Percentiles rank a stretch among this genome's conserved stretches.
Evolutionary conservation across 2,329 filamentous ascomycete genomes (phyloP).

Genomic region (Colletotrichum shisoi): DNA sequence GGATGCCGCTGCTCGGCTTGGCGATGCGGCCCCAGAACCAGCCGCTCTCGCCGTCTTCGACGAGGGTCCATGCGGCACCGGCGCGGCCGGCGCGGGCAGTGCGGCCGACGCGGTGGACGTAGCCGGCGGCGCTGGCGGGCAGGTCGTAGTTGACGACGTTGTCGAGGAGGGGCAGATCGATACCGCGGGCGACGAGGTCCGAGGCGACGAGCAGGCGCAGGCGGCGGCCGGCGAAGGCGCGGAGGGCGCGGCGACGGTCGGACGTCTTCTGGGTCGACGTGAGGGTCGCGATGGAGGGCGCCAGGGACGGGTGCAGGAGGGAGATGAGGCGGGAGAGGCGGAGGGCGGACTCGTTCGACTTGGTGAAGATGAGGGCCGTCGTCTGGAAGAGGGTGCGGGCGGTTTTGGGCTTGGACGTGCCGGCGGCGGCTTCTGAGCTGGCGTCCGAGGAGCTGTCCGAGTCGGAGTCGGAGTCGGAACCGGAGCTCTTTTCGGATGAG

Average conservation of each 20-base stretch:
- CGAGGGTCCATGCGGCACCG: slow-evolving; percentile 86
- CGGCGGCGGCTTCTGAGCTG: slow-evolving; percentile 32
- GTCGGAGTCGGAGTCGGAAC: slow-evolving; percentile 48
- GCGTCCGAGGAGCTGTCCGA: slow-evolving; percentile 41
- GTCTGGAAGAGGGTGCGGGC: slow-evolving; percentile 46
- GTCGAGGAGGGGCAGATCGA: slow-evolving; percentile 80
- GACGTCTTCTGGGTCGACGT: slow-evolving; percentile 81
- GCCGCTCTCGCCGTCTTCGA: slow-evolving; percentile 80
- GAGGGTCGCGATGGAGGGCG: slow-evolving; percentile 70
- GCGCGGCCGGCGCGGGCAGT: slow-evolving; percentile 81
- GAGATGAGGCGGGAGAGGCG: slow-evolving; percentile 82
- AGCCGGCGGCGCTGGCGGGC: slow-evolving; percentile 79
- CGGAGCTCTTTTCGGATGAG: slow-evolving; percentile 43
- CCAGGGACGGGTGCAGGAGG: slow-evolving; percentile 68
- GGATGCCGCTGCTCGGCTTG: slow-evolving; percentile 58
- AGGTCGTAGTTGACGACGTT: slow-evolving; percentile 96
- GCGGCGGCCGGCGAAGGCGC: slow-evolving; percentile 68
- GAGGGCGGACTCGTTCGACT: slow-evolving; percentile 87
- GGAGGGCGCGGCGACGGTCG: slow-evolving; percentile 71
- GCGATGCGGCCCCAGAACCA: slow-evolving; percentile 93
- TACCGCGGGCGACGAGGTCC: slow-evolving; percentile 89
- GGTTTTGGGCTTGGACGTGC: slow-evolving; percentile 23
- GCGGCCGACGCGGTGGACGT: slow-evolving; percentile 90
- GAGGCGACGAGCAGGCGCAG: slow-evolving; percentile 84
- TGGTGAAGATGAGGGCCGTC: slow-evolving; percentile 82